A percentile compares a stretch with the other conserved stretches of the same genome.
Conservation (phyloP, 2,329 filamentous ascomycete genomes). For the Colletotrichum trifolii region DNA sequence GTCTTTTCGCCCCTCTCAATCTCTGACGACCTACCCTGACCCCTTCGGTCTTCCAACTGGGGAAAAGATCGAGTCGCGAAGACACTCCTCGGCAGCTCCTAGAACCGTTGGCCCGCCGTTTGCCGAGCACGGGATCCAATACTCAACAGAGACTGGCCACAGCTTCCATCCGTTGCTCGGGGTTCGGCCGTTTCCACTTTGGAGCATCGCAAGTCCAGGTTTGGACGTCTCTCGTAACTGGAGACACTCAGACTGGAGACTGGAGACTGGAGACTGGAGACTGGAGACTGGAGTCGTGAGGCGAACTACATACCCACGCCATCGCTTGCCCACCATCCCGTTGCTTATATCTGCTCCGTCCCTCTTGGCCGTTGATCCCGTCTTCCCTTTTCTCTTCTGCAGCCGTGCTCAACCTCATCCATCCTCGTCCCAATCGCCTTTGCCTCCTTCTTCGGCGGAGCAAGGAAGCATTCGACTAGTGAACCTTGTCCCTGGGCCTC, state of each 20-base stretch:
- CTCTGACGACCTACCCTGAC: conserved; percentile 15
- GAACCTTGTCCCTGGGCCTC: conserved; percentile 24
- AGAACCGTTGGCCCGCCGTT: conserved; percentile 31
- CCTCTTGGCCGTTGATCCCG: conserved; percentile 17
- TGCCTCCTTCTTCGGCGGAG: conserved; percentile 22
- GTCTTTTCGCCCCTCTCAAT: conserved; percentile 1
- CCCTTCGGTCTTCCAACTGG: conserved; percentile 16
- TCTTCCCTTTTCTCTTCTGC: background rate
- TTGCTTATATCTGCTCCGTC: conserved; percentile 35
- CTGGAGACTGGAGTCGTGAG: conserved; percentile 17
- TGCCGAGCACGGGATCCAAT: conserved; percentile 32
- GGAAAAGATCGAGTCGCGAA: conserved; percentile 15
- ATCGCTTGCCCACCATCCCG: conserved; percentile 13
- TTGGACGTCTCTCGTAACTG: too few relatives aligned
- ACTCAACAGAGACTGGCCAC: conserved; percentile 30
- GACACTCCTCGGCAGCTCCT: conserved; percentile 14
- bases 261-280: background rate
- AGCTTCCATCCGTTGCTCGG: conserved; percentile 13
- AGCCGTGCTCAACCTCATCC: conserved; percentile 22
- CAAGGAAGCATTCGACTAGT: conserved; percentile 22
- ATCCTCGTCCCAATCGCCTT: conserved; percentile 4
- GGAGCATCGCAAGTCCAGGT: background rate
- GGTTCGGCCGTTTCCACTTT: conserved; percentile 29
- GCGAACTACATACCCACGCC: conserved; percentile 10
- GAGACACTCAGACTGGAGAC: too few relatives aligned